Evolutionary conservation across 2,329 filamentous ascomycete species (phyloP), one percentile per base, ranked within the genome.

Genomic region (Chrysosporium keratinophilum): DNA sequence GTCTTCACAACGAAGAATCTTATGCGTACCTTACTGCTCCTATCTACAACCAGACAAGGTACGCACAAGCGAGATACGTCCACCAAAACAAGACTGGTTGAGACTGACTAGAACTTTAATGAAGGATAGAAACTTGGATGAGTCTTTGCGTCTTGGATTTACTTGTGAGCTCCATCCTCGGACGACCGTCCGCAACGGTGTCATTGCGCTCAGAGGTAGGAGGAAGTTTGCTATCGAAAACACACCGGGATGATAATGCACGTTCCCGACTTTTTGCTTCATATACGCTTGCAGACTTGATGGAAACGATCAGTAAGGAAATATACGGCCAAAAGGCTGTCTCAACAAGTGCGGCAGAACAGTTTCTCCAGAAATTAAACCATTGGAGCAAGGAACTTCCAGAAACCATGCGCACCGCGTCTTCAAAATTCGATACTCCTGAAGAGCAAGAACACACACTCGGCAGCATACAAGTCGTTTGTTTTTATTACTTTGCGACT

Each of bases 401-500:
- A 0, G 60, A 61, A 10, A 23, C 39, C 12, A 54, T 54, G 46
- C 44, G 46, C 3, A 44, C 37, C 9, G 45, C 60, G 23, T 35
- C 61, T 46, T 46, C 59, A 58, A 45, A 57, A 28, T 33, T 57
- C n/a, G n/a, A 35, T 19, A 11, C 9, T 10, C 40, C 31, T 44
- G 55, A 53, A 3, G 60, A 60, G 2, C 63, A 64, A 41, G 65
- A 70, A 15, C 69, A 67, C 0, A 69, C 72, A 1, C 71, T 79
- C 23, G 74, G 73, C 0, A 78, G 73, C 20, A 68, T 79, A 1
- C 78, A 81, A 52, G 72, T 82, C 5, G 76, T 78, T 0, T 81
- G 78, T 54, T 66, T 76, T 0, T 82, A 82, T 58, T 80, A 82
- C 58, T 79, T 81, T 52, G 76, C 78, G 0, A 76, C 81, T 0